These are phyloP conservation scores for Penicillium fimorum DNA, from an alignment of 495 filamentous ascomycete genomes.

Conservation along the genomic window DNA sequence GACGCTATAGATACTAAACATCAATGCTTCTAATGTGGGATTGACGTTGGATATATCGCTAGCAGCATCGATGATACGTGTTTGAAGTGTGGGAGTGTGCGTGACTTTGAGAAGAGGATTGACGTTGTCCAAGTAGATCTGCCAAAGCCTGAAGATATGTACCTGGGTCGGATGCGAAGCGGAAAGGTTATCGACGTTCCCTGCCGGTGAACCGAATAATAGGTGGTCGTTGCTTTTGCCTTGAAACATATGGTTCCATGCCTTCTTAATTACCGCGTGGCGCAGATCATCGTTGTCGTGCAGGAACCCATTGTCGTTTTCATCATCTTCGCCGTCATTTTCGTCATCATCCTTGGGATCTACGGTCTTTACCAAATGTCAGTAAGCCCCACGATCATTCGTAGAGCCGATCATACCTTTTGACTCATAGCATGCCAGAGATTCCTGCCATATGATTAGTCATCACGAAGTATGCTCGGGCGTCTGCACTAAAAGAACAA, in stretches of 20 bases:
- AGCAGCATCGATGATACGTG: slow-evolving; percentile 27
- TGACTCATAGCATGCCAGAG: background rate
- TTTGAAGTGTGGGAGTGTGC: slow-evolving; percentile 47
- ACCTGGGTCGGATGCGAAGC: slow-evolving; percentile 19
- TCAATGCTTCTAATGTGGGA: slow-evolving; percentile 56
- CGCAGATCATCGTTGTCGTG: background rate
- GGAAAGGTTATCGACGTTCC: background rate
- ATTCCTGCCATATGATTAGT: background rate
- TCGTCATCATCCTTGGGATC: background rate
- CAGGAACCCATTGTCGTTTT: background rate
- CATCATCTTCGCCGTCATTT: background rate
- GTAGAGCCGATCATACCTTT: background rate
- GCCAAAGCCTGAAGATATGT: slow-evolving; percentile 43
- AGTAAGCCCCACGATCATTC: background rate
- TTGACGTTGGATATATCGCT: slow-evolving; percentile 32
- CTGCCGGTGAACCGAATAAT: slow-evolving; percentile 18
- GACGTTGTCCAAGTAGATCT: slow-evolving; percentile 46
- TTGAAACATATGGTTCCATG: background rate
- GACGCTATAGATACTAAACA: slow-evolving; percentile 68
- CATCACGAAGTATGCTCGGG: background rate
- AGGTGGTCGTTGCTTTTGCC: background rate
- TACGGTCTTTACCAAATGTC: background rate
- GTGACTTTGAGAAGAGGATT: slow-evolving; percentile 50
- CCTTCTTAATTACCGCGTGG: background rate
- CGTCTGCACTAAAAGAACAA: too few relatives aligned